Evolutionary conservation across 139 green algal genomes (phyloP).

Genomic region (Pleodorina starrii): DNA sequence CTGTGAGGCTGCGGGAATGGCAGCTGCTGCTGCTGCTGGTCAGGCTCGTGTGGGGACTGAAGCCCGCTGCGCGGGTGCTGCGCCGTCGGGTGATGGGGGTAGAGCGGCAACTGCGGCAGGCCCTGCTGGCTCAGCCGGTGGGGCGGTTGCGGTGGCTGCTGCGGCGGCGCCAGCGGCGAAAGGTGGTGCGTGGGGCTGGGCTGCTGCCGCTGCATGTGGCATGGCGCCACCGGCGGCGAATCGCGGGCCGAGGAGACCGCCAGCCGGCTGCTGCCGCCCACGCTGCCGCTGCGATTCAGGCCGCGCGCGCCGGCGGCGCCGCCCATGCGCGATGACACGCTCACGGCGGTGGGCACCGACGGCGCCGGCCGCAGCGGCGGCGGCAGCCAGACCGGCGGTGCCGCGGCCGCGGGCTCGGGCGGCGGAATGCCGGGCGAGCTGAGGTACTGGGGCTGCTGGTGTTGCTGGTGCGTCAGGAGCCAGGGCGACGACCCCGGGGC

Average conservation of each 20-base stretch:
- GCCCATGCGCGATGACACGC: not conserved
- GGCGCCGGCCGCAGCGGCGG: not conserved
- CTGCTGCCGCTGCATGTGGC: not conserved
- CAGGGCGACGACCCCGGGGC: not conserved
- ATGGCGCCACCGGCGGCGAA: not conserved
- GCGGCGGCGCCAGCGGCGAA: not conserved
- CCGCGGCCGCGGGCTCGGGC: not conserved
- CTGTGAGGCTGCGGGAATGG: not conserved
- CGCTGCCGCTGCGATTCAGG: not conserved
- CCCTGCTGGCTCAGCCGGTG: slow-evolving; percentile 25
- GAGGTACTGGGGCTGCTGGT: not conserved
- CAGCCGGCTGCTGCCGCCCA: not conserved
- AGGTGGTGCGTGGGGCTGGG: not conserved
- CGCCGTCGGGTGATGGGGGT: too few relatives aligned
- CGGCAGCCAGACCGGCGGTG: not conserved
- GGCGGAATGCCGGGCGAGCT: not conserved
- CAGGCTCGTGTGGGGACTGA: not conserved
- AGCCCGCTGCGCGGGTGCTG: not conserved
- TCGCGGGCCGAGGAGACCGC: not conserved
- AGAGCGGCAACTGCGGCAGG: not conserved
- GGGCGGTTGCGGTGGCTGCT: not conserved
- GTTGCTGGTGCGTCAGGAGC: not conserved
- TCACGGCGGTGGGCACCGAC: not conserved
- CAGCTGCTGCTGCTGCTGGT: not conserved
- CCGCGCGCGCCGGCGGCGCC: not conserved